Evolutionary conservation across 176 grass and related monocot genomes (phyloP).

Genomic region (Oryza glumipatula): DNA sequence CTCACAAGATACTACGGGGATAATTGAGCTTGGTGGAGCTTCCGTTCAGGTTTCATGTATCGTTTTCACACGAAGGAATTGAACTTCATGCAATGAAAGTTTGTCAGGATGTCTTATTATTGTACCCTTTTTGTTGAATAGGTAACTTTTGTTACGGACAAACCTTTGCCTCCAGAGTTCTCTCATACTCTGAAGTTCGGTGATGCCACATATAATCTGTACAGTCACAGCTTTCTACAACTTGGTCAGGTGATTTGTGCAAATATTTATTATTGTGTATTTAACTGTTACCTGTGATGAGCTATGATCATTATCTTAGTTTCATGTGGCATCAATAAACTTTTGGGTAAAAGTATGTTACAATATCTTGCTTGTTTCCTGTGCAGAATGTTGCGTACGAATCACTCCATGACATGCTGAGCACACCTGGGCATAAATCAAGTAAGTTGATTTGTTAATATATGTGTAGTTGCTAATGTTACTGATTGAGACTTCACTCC

Average conservation of each 20-base stretch:
- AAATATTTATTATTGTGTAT: slow-evolving; percentile 28
- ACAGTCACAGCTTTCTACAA: slow-evolving; percentile 86
- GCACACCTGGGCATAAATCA: slow-evolving; percentile 51
- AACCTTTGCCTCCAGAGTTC: slow-evolving; percentile 61
- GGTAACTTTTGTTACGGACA: slow-evolving; percentile 72
- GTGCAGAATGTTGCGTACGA: slow-evolving; percentile 92
- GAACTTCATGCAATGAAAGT: background rate
- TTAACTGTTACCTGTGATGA: background rate
- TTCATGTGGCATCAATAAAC: no score
- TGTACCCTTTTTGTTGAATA: slow-evolving; percentile 31
- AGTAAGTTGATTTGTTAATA: slow-evolving; percentile 52
- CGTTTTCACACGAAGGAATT: slow-evolving; percentile 30
- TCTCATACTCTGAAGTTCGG: slow-evolving; percentile 69
- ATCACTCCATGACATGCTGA: slow-evolving; percentile 72
- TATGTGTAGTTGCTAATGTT: slow-evolving; percentile 13
- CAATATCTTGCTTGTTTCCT: slow-evolving; percentile 14
- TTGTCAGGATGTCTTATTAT: slow-evolving; percentile 10
- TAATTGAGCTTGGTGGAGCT: slow-evolving; percentile 95
- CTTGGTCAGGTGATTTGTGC: slow-evolving; percentile 76
- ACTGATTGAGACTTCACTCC: slow-evolving; percentile 9
- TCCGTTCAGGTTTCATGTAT: slow-evolving; percentile 68
- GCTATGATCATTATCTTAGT: background rate
- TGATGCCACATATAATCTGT: slow-evolving; percentile 75
- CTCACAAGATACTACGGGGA: slow-evolving; percentile 67
- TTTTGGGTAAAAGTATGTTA: background rate